These are phyloP conservation scores for Linnemannia hyalina DNA, from an alignment of 192 early-diverging fungal genomes.

Conservation along the genomic window DNA sequence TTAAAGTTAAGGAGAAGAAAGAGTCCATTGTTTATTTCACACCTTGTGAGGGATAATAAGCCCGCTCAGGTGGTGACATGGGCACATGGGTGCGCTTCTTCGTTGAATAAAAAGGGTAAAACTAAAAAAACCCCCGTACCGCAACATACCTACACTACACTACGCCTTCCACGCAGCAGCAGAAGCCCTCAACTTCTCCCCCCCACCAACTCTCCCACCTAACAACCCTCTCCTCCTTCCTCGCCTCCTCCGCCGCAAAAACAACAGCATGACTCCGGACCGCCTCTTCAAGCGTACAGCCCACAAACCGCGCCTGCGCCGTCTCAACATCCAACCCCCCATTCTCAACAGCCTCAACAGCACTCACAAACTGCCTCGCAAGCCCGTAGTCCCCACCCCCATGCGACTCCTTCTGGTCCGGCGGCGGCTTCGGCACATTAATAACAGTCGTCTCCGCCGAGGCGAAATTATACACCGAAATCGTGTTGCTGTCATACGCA, in stretches of 20 bases:
- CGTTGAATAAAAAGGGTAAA: neutral
- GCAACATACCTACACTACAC: neutral
- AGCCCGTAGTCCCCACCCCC: conserved; percentile 24
- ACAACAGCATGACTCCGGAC: conserved; percentile 26
- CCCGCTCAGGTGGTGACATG: neutral
- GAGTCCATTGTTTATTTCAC: too few species aligned
- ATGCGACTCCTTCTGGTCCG: conserved; percentile 8
- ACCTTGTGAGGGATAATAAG: too few species aligned
- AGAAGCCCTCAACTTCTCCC: conserved; percentile 5
- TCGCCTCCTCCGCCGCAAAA: conserved; percentile 37
- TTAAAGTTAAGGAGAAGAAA: too few species aligned
- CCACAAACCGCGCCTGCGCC: conserved; percentile 7
- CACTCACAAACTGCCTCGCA: conserved; percentile 14
- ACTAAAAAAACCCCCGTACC: neutral
- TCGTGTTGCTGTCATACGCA: conserved; percentile 62
- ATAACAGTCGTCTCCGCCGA: conserved; percentile 45
- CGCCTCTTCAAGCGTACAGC: conserved; percentile 8
- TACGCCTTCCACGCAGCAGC: conserved; percentile 8
- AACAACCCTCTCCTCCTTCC: conserved; percentile 14
- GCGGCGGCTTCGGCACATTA: neutral
- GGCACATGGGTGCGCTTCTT: neutral
- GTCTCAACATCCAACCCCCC: conserved; percentile 19
- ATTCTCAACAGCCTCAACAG: conserved; percentile 18
- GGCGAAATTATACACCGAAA: conserved; percentile 63
- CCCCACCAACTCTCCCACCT: conserved; percentile 8